Conservation (phyloP, 495 filamentous ascomycete genomes). For the Neurospora sp. region DNA sequence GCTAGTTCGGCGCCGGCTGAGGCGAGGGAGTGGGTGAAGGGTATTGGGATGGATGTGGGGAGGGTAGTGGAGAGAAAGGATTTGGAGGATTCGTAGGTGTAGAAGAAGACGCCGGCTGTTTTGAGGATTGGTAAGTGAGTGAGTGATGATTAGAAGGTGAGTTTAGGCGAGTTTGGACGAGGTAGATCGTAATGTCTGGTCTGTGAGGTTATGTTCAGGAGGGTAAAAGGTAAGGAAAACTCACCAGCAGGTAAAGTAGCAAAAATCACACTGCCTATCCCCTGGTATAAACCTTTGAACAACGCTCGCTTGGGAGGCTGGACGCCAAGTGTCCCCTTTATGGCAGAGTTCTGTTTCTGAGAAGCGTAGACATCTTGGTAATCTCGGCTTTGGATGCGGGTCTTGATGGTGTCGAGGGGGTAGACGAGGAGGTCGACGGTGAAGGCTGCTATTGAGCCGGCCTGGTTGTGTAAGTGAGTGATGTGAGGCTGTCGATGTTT, state of each 20-base stretch:
- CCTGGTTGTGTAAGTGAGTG: constrained; percentile 30
- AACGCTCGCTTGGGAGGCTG: constrained; percentile 27
- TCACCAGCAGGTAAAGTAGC: constrained; percentile 76
- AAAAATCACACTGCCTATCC: constrained; percentile 78
- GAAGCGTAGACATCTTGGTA: constrained; percentile 50
- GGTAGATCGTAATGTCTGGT: too few relatives aligned
- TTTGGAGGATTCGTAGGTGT: constrained; percentile 73
- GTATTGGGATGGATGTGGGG: constrained; percentile 41
- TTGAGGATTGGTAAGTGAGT: neutral
- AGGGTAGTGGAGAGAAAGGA: constrained; percentile 28
- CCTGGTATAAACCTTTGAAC: constrained; percentile 76
- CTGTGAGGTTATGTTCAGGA: neutral
- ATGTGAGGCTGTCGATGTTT: too few relatives aligned
- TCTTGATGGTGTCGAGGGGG: constrained; percentile 79
- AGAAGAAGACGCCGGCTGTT: constrained; percentile 79
- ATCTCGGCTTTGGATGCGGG: constrained; percentile 67
- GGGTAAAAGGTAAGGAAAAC: constrained; percentile 6
- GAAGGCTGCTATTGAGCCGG: constrained; percentile 73
- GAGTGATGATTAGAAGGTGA: neutral
- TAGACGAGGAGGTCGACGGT: constrained; percentile 73
- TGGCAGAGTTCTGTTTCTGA: constrained; percentile 12
- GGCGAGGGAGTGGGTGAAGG: constrained; percentile 57
- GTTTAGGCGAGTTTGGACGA: too few relatives aligned
- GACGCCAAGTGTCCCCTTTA: constrained; percentile 41
- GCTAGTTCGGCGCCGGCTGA: constrained; percentile 69